These are phyloP conservation scores for Globisporangium cederbergense DNA, from an alignment of 352 stramenopile species.

Conservation along the genomic window DNA sequence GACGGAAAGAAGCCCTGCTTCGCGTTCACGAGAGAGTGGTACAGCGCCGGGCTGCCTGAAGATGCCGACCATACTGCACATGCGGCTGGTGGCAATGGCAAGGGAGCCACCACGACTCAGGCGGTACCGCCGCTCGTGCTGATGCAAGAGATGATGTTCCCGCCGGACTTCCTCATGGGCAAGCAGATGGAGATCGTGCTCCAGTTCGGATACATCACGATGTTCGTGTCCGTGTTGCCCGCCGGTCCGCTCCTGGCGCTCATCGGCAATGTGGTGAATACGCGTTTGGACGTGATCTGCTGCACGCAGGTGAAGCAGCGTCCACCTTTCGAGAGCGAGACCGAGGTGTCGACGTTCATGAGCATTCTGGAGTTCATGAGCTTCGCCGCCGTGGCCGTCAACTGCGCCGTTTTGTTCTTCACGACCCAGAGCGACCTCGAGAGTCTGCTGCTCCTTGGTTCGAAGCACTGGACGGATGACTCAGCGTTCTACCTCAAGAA, in stretches of 20 bases:
- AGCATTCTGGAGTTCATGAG: conserved; percentile 89
- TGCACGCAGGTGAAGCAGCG: conserved; percentile 71
- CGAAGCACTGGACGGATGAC: conserved; percentile 18
- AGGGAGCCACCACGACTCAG: neutral
- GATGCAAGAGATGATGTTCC: conserved; percentile 71
- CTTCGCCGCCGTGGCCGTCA: conserved; percentile 79
- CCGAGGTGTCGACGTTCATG: conserved; percentile 90
- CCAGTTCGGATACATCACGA: conserved; percentile 93
- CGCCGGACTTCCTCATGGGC: conserved; percentile 61
- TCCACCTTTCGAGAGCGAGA: conserved; percentile 70
- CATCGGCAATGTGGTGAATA: conserved; percentile 86
- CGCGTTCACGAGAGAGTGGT: conserved; percentile 52
- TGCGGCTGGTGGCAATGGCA: neutral
- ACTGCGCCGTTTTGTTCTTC: conserved; percentile 75
- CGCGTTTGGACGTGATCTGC: conserved; percentile 81
- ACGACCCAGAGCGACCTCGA: conserved; percentile 62
- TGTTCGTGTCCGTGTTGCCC: conserved; percentile 92
- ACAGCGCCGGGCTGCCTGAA: conserved; percentile 33
- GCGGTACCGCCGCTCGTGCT: conserved; percentile 43
- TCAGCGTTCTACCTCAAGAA: conserved; percentile 42
- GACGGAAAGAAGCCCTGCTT: conserved; percentile 1
- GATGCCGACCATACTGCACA: neutral
- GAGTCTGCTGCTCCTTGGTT: conserved; percentile 32
- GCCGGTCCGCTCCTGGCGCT: conserved; percentile 85
- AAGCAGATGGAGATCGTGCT: conserved; percentile 81